Conservation (phyloP, 805 yeast genomes). For the Ogataea parapolymorpha region DNA sequence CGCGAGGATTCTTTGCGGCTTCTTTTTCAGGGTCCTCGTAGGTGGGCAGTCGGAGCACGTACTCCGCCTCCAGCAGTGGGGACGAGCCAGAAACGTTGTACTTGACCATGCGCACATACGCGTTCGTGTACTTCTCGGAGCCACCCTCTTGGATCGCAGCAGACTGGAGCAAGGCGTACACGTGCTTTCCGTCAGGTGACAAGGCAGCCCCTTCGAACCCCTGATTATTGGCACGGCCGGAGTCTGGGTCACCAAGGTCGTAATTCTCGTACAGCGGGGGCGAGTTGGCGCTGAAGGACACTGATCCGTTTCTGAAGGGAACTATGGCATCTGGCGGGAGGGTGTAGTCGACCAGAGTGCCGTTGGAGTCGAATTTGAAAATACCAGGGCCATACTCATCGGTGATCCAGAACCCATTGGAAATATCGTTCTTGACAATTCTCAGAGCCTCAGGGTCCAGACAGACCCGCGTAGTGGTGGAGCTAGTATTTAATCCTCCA, state of each 20-base stretch:
- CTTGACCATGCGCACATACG: constrained; percentile 27
- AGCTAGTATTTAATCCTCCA: constrained; percentile 15
- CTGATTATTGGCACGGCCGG: constrained; percentile 31
- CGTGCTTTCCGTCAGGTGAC: constrained; percentile 30
- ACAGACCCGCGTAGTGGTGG: constrained; percentile 27
- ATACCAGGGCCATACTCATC: constrained; percentile 35
- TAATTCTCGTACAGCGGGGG: constrained; percentile 27
- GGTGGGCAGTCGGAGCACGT: constrained; percentile 29
- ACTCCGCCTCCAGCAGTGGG: constrained; percentile 27
- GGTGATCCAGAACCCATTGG: constrained; percentile 33
- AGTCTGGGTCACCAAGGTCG: constrained; percentile 25
- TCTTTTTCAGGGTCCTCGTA: constrained; percentile 20
- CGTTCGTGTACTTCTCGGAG: constrained; percentile 19
- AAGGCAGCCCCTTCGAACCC: constrained; percentile 33
- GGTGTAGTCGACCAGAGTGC: constrained; percentile 26
- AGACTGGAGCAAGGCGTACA: constrained; percentile 29
- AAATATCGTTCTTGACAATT: constrained; percentile 28
- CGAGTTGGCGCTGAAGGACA: constrained; percentile 28
- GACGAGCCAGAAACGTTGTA: constrained; percentile 25
- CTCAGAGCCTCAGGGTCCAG: constrained; percentile 31
- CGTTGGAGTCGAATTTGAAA: constrained; percentile 27
- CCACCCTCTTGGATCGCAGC: constrained; percentile 35
- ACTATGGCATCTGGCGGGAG: constrained; percentile 30
- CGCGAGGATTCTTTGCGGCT: constrained; percentile 24
- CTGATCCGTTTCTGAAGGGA: constrained; percentile 25